Base-by-base conservation (phyloP, 2,329 filamentous ascomycete genomes). In the Colletotrichum destructivum region DNA sequence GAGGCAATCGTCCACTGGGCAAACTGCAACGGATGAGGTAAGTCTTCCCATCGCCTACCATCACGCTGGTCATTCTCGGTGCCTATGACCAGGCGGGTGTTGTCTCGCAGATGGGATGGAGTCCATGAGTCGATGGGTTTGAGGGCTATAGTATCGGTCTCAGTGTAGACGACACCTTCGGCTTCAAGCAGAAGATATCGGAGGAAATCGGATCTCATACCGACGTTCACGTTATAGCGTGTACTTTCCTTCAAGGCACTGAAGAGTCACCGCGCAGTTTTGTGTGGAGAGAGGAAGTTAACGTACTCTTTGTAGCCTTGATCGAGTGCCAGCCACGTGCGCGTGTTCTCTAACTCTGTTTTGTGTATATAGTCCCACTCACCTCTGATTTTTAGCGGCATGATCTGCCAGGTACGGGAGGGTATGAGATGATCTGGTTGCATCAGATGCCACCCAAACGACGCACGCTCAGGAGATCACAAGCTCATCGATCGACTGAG, bases 101-200 rank as follows among this genome's bases (percentile, higher is more conserved):
- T 23, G 18, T 49, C 56, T 18, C 62, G 35, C 42, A 74, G 74
- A 6, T 74, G n/a, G 4, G 40, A 31, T 0, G 81, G 81, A 12
- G 83, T 76, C 67, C 83, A 84, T 0, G 79, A 76, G 46, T 79
- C 76, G 8, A 83, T 79, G 0, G 80, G 81, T 3, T 74, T 75
- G 2, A 82, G 66, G 4, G 81, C 81, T 12, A 82, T 78, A 4
- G 83, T 81, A 35, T 83, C 81, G 57, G 82, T 80, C 75, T 91
- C 89, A 61, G 84, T 86, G 75, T 94, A 94, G 74, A 96, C 91
- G 38, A 93, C 93, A 61, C 93, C 93, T 74, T 94, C 88, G 21
- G 93, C 93, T 64, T 95, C 89, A 72, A 96, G 86, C 71, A 93
- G 89, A 74, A 93, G 85, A 79, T 93, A 93, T 74, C 91, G 87